phyloP scores from a whole-genome alignment of 257 asterid genomes.

The Gentiana dahurica region DNA sequence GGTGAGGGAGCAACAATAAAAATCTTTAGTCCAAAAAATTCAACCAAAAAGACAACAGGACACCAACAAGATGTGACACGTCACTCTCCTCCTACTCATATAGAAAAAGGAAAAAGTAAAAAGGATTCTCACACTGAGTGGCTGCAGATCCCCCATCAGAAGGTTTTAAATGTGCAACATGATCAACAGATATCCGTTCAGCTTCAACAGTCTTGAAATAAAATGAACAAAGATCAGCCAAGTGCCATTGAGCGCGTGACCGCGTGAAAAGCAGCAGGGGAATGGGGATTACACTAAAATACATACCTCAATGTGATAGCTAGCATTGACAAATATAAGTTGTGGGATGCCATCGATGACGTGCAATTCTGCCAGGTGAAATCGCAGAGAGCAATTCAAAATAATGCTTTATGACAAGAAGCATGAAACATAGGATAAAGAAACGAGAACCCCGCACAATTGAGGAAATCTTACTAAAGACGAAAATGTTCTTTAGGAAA shows the following conservation, averaged over 20 bases:
- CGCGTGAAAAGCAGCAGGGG: neutral
- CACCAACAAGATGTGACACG: neutral
- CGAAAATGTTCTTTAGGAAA: too few species aligned
- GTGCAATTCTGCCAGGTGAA: slow-evolving; percentile 58
- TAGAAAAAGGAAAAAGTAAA: neutral
- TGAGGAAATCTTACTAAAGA: too few species aligned
- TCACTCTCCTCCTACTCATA: neutral
- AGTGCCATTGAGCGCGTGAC: slow-evolving; percentile 6
- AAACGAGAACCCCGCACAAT: neutral
- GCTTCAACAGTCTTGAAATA: slow-evolving; percentile 91
- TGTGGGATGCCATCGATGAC: slow-evolving; percentile 93
- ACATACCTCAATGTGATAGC: slow-evolving; percentile 86
- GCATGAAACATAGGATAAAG: too few species aligned
- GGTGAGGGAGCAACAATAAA: neutral
- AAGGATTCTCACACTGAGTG: slow-evolving; percentile 60
- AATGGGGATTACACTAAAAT: slow-evolving; percentile 2
- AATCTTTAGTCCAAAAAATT: neutral
- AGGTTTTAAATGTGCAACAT: slow-evolving; percentile 94
- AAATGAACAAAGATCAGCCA: slow-evolving; percentile 4
- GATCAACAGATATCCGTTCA: slow-evolving; percentile 94
- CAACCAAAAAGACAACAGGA: neutral
- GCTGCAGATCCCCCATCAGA: slow-evolving; percentile 99
- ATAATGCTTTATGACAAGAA: too few species aligned
- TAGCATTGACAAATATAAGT: slow-evolving; percentile 79
- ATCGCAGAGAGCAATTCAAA: slow-evolving; percentile 4